Percentiles rank a stretch among this genome's conserved stretches.
These are phyloP conservation scores for Limtongia smithiae DNA, from an alignment of 805 yeast species.

Conservation along the genomic window DNA sequence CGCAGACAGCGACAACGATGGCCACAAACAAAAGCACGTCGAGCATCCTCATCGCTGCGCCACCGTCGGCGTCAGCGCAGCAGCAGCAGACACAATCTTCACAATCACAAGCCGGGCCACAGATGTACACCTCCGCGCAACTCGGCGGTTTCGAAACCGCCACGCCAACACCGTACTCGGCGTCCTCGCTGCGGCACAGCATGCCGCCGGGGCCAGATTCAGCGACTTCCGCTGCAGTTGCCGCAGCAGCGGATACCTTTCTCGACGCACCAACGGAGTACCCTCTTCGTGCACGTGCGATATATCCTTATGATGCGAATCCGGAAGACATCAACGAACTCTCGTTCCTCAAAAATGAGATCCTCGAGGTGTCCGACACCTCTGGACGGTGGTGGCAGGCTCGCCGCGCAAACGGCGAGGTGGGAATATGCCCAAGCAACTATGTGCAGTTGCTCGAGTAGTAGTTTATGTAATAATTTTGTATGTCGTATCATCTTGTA, in stretches of 20 bases:
- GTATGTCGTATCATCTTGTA: too few relatives aligned
- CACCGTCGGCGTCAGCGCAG: too few relatives aligned
- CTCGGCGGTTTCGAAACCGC: conserved; percentile 42
- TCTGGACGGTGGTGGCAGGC: conserved; percentile 99
- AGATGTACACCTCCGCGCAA: conserved; percentile 40
- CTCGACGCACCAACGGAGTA: conserved; percentile 46
- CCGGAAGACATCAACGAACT: conserved; percentile 92
- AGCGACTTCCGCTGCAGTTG: too few relatives aligned
- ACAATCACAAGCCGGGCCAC: conserved; percentile 10
- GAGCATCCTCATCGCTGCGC: too few relatives aligned
- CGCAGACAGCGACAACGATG: too few relatives aligned
- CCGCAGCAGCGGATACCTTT: too few relatives aligned
- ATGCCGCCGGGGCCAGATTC: too few relatives aligned
- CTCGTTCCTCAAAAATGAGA: conserved; percentile 84
- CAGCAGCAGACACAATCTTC: background rate
- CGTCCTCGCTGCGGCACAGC: background rate
- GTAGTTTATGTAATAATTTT: too few relatives aligned
- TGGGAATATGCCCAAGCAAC: conserved; percentile 95
- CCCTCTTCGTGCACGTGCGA: conserved; percentile 81
- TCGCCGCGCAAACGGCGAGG: conserved; percentile 79
- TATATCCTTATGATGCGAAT: conserved; percentile 82
- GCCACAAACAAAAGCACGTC: too few relatives aligned
- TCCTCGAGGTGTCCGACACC: conserved; percentile 86
- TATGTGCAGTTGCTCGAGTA: conserved; percentile 49
- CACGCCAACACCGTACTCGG: conserved; percentile 8